Base-by-base conservation (phyloP, 106 monocot species). In the Cymbidium sinense region DNA sequence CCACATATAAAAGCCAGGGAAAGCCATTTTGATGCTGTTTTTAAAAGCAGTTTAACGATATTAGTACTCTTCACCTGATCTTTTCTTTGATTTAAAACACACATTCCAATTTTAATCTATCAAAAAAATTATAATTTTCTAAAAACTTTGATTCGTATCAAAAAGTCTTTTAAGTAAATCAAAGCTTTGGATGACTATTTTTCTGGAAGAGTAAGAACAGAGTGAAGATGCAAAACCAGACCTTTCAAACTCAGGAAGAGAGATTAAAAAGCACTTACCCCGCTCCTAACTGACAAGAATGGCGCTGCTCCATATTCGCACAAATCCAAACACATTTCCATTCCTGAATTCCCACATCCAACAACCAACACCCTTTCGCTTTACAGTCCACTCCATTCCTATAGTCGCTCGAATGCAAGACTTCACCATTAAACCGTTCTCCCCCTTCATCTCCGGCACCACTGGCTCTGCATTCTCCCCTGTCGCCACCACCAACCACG, bases 401-500 rank as follows among this genome's bases (percentile, higher is more conserved):
- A 84, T 93, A 93, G 25, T 15, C 44, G 54, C 84, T 83, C 18
- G 93, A 84, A 64, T 96, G 95, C 20, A 89, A 81, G 36, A 93
- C 75, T 6, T 73, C 64, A 21, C 93, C 93, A 3, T 50, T 64
- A 74, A 93, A 96, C 43, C 30, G 36, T 44, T 83, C 67, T 79
- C 61, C 74, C 93, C 93, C 23, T 52, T 77, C 9, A 89, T 12
- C 30, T 93, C 85, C n/a, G 96, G 87, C 43, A 80, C 34, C 30
- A 86, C 84, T 19, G 91, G 83, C 74, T 93, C 91, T 7, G 93
- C 91, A 83, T 96, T 96, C 84, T 96, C 96, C 9, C 96, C 96
- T 15, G 96, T 96, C 19, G 96, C 96, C 43, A 89, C 96, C 27
- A 96, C 85, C 73, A 96, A 73, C 93, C 93, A 96, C 75, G 81